Percentiles rank a stretch among this genome's conserved stretches.
Evolutionary conservation across 306 rosid genomes (phyloP).

Genomic region (Inga oerstediana): DNA sequence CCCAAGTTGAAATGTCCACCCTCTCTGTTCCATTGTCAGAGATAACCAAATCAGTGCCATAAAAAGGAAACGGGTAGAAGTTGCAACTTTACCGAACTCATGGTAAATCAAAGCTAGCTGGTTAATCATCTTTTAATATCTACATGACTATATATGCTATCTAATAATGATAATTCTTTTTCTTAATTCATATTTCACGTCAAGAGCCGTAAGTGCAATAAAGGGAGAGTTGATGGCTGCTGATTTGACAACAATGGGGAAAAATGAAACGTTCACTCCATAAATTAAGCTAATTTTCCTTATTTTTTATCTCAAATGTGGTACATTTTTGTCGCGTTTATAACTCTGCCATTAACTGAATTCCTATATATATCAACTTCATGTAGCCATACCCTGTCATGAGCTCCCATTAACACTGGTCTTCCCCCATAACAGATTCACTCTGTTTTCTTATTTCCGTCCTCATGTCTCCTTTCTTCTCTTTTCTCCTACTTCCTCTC

Average conservation of each 20-base stretch:
- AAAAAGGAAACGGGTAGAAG: background rate
- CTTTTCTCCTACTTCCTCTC: constrained; percentile 37
- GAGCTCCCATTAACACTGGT: constrained; percentile 31
- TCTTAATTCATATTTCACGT: background rate
- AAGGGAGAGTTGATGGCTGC: background rate
- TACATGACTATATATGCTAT: background rate
- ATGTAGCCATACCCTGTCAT: constrained; percentile 36
- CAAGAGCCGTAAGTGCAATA: background rate
- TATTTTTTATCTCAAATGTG: constrained; percentile 30
- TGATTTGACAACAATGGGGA: constrained; percentile 5
- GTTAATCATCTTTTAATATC: background rate
- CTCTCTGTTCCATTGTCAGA: constrained; percentile 23
- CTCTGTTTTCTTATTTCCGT: constrained; percentile 34
- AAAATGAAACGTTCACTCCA: constrained; percentile 18
- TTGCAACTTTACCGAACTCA: background rate
- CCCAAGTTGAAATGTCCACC: constrained; percentile 21
- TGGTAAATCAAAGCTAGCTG: background rate
- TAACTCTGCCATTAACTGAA: constrained; percentile 55
- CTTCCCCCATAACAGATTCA: constrained; percentile 46
- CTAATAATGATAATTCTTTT: background rate
- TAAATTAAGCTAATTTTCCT: constrained; percentile 15
- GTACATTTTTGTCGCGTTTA: constrained; percentile 44
- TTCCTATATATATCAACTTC: constrained; percentile 57
- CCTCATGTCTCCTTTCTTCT: constrained; percentile 44
- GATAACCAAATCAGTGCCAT: constrained; percentile 24